Evolutionary conservation across 1,139 yeast species (phyloP).

Genomic region (Wickerhamiella pararugosa): DNA sequence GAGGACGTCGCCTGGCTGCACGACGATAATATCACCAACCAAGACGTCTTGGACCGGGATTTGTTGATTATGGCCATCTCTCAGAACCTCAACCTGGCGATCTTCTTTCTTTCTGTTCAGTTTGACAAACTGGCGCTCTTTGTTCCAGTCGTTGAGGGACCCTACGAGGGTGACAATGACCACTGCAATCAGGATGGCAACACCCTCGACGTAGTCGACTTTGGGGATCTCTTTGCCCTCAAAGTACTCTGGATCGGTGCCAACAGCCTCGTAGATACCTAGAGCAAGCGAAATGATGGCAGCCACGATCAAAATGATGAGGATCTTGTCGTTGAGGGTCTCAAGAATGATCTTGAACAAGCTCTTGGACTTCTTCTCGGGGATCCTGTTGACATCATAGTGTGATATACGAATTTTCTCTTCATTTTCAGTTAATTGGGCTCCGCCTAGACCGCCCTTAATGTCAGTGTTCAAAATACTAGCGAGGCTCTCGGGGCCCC

Average conservation of each 20-base stretch:
- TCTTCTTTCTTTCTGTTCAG: slow-evolving; percentile 69
- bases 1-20: slow-evolving; percentile 89
- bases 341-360: slow-evolving; percentile 58
- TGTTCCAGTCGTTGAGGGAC: slow-evolving; percentile 89
- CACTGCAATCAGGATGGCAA: slow-evolving; percentile 87
- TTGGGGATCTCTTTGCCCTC: slow-evolving; percentile 62
- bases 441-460: slow-evolving; percentile 20
- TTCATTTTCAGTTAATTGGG: slow-evolving; percentile 15
- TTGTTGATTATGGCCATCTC: slow-evolving; percentile 55
- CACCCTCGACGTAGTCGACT: slow-evolving; percentile 98
- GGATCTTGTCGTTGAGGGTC: slow-evolving; percentile 83
- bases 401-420: slow-evolving; percentile 26
- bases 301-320: slow-evolving; percentile 69
- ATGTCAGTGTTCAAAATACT: slow-evolving; percentile 21
- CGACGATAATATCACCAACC: slow-evolving; percentile 70
- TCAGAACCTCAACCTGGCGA: slow-evolving; percentile 57
- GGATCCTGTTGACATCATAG: slow-evolving; percentile 60
- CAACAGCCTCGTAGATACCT: slow-evolving; percentile 86
- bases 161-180: slow-evolving; percentile 84
- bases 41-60: slow-evolving; percentile 60
- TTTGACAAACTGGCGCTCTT: slow-evolving; percentile 83
- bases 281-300: slow-evolving; percentile 80
- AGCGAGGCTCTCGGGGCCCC: slow-evolving; percentile 21
- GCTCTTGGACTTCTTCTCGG: slow-evolving; percentile 51
- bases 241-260: slow-evolving; percentile 56